phyloP scores from a whole-genome alignment of 2,329 filamentous ascomycete genomes.

The Hypomyces rosellus region DNA sequence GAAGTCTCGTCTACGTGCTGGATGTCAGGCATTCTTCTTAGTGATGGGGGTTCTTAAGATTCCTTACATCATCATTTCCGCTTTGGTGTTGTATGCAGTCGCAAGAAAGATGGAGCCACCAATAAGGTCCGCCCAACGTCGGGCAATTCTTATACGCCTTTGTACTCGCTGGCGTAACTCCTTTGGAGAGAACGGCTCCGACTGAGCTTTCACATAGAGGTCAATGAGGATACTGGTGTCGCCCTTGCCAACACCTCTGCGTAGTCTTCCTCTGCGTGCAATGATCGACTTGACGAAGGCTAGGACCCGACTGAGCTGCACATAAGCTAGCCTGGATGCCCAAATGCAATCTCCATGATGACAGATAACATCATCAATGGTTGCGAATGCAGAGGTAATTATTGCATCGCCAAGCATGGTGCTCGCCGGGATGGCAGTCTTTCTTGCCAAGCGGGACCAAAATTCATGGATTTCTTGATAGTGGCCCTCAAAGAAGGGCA shows the following conservation, averaged over 20 bases:
- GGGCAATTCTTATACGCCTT: conserved; percentile 1
- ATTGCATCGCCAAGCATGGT: not conserved
- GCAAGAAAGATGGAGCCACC: conserved; percentile 4
- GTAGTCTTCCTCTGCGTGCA: conserved; percentile 1
- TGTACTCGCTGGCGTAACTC: not conserved
- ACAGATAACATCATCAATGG: conserved; percentile 1
- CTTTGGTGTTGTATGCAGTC: conserved; percentile 1
- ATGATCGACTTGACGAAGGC: conserved; percentile 1
- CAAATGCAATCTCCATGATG: not conserved
- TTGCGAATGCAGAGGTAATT: conserved; percentile 3
- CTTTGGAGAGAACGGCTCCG: not conserved
- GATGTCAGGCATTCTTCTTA: not conserved
- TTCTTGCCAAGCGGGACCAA: conserved; percentile 3
- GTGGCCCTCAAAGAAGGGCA: conserved; percentile 1
- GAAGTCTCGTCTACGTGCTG: not conserved
- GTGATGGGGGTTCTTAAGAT: not conserved
- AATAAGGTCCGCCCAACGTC: conserved; percentile 4
- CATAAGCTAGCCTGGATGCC: conserved; percentile 2
- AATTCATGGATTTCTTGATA: conserved; percentile 6
- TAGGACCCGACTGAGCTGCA: not conserved
- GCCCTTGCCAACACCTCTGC: conserved; percentile 1
- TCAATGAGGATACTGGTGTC: conserved; percentile 5
- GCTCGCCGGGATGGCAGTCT: conserved; percentile 1
- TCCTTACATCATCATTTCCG: conserved; percentile 7
- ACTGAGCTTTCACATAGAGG: conserved; percentile 5